These are phyloP conservation scores for Acacia acuminata DNA, from an alignment of 306 rosid genomes.

Conservation along the genomic window DNA sequence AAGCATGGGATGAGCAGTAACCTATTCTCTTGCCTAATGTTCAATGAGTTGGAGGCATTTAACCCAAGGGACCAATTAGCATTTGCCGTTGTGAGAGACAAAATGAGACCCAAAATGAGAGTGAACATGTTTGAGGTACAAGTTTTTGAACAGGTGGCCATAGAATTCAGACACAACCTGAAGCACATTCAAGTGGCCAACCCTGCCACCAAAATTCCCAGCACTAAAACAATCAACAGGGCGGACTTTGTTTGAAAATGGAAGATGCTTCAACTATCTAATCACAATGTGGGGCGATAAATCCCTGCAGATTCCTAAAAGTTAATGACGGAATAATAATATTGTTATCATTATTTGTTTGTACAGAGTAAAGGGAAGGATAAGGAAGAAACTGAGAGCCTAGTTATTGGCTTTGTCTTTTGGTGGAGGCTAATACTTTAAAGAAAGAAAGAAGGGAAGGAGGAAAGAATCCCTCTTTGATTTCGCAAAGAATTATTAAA, in stretches of 20 bases:
- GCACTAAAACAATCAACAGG: slow-evolving; percentile 49
- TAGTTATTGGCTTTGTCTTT: slow-evolving; percentile 15
- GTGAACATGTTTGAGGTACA: too few relatives aligned
- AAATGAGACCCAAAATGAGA: too few relatives aligned
- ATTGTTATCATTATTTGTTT: background rate
- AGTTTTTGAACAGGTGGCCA: too few relatives aligned
- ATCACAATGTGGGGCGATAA: slow-evolving; percentile 68
- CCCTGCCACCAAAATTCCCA: slow-evolving; percentile 27
- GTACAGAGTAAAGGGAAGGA: background rate
- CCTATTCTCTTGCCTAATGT: slow-evolving; percentile 82
- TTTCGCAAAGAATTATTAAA: slow-evolving; percentile 16
- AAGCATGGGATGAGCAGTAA: slow-evolving; percentile 67
- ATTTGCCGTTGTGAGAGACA: slow-evolving; percentile 86
- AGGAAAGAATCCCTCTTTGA: background rate
- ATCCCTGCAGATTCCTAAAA: slow-evolving; percentile 35
- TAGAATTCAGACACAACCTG: too few relatives aligned
- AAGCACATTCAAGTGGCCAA: too few relatives aligned
- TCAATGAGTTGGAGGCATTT: slow-evolving; percentile 89
- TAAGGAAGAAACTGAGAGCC: background rate
- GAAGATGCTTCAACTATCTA: slow-evolving; percentile 75
- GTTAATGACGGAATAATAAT: background rate
- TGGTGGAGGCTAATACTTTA: background rate
- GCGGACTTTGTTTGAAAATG: slow-evolving; percentile 50
- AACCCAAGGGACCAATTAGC: slow-evolving; percentile 95
- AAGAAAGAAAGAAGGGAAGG: background rate